These are phyloP conservation scores for Arthrocladium fulminans DNA, from an alignment of 2,329 filamentous ascomycete species.

Conservation along the genomic window DNA sequence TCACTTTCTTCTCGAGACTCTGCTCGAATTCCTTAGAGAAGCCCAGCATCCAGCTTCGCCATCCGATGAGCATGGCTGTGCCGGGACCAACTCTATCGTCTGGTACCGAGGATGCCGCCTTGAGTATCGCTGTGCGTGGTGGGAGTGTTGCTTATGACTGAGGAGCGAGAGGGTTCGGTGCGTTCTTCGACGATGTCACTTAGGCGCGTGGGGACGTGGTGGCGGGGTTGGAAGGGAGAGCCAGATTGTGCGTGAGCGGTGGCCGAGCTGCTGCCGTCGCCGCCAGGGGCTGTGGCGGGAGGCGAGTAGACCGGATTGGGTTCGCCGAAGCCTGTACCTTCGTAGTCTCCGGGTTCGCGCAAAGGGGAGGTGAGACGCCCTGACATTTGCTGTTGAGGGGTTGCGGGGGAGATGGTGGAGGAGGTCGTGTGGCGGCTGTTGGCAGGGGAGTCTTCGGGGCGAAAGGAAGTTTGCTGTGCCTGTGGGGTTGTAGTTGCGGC, in stretches of 20 bases:
- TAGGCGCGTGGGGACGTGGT: slow-evolving; percentile 79
- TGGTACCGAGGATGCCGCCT: background rate
- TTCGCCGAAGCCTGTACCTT: slow-evolving; percentile 54
- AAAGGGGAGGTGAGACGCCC: background rate
- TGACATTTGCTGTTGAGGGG: slow-evolving; percentile 11
- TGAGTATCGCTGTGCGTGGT: background rate
- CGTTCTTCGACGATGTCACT: slow-evolving; percentile 78
- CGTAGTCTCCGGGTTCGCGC: slow-evolving; percentile 36
- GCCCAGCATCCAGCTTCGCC: background rate
- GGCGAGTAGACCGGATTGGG: background rate
- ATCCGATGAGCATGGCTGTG: background rate
- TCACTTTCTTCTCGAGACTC: no score
- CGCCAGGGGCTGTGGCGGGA: background rate
- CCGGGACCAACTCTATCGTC: slow-evolving; percentile 5
- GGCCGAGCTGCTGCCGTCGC: background rate
- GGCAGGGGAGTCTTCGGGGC: background rate
- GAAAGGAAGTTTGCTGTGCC: slow-evolving; percentile 3
- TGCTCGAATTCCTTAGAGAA: background rate
- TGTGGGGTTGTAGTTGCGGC: slow-evolving; percentile 4
- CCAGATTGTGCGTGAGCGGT: slow-evolving; percentile 15
- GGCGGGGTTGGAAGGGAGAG: slow-evolving; percentile 38
- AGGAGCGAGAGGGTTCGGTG: slow-evolving; percentile 59
- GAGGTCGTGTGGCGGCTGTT: slow-evolving; percentile 14
- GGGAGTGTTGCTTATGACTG: slow-evolving; percentile 25
- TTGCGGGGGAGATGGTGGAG: slow-evolving; percentile 10